Conservation (phyloP, 768 basidiomycete genomes). For the Mycena capillaripes region DNA sequence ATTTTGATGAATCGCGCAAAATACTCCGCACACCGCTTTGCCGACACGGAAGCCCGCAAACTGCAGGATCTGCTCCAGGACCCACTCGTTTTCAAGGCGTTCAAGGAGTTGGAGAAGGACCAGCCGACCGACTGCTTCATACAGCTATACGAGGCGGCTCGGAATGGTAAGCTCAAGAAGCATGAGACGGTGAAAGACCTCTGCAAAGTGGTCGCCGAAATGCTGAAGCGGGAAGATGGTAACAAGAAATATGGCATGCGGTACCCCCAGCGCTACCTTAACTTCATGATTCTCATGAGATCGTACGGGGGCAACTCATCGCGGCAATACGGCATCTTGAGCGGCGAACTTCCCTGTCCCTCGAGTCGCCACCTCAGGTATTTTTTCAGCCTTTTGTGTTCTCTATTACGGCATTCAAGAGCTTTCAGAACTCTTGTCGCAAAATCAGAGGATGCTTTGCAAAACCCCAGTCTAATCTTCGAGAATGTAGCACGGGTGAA, state of each 20-base stretch:
- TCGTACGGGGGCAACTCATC: conserved; percentile 34
- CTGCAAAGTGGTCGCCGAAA: conserved; percentile 30
- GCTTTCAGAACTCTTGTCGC: conserved; percentile 33
- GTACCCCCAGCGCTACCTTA: conserved; percentile 31
- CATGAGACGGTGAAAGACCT: conserved; percentile 32
- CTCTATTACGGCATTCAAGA: not conserved
- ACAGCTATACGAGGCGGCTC: conserved; percentile 29
- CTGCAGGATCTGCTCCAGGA: conserved; percentile 31
- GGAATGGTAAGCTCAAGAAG: conserved; percentile 31
- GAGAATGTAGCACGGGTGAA: conserved; percentile 46
- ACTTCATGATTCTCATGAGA: conserved; percentile 37
- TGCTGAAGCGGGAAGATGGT: conserved; percentile 2
- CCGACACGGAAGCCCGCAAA: conserved; percentile 19
- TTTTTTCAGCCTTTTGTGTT: not conserved
- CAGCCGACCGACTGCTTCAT: conserved; percentile 33
- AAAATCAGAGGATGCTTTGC: conserved; percentile 39
- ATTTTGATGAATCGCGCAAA: conserved; percentile 10
- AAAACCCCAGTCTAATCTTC: conserved; percentile 42
- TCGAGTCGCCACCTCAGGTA: not conserved
- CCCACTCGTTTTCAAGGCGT: conserved; percentile 30
- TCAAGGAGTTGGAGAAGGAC: conserved; percentile 21
- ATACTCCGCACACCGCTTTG: conserved; percentile 9
- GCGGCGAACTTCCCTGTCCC: conserved; percentile 5
- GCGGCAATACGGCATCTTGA: conserved; percentile 35
- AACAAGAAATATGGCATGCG: conserved; percentile 36